These are phyloP conservation scores for Hippophae gyantsensis DNA, from an alignment of 306 rosid genomes.

Conservation along the genomic window DNA sequence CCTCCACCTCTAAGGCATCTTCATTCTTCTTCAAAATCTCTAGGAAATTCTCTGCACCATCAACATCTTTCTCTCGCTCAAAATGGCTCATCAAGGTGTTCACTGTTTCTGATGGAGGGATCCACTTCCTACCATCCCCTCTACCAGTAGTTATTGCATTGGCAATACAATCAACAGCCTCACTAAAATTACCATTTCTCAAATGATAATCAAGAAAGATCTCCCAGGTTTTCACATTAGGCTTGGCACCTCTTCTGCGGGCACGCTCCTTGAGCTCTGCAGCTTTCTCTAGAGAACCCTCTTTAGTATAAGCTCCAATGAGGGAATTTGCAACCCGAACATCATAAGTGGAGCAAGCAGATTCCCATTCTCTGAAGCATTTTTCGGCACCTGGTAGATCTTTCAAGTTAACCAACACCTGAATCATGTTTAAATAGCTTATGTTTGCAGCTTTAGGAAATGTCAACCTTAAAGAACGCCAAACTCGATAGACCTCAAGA, in stretches of 20 bases:
- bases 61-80: conserved; percentile 72
- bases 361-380: conserved; percentile 73
- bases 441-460: conserved; percentile 67
- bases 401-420: conserved; percentile 55
- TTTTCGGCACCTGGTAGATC: conserved; percentile 92
- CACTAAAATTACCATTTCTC: conserved; percentile 39
- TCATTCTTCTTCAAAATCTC: conserved; percentile 53
- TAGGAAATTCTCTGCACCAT: conserved; percentile 67
- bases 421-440: conserved; percentile 85
- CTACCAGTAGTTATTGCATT: conserved; percentile 56
- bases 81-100: conserved; percentile 47
- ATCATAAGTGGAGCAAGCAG: conserved; percentile 51
- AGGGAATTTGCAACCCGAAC: conserved; percentile 71
- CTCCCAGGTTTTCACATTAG: conserved; percentile 79
- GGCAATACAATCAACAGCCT: conserved; percentile 51
- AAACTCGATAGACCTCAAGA: conserved; percentile 59
- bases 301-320: conserved; percentile 48
- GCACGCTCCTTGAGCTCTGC: conserved; percentile 55
- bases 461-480: conserved; percentile 89
- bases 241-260: conserved; percentile 58
- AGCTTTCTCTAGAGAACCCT: conserved; percentile 62
- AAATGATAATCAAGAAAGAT: conserved; percentile 56
- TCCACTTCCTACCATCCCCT: conserved; percentile 67
- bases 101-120: conserved; percentile 39
- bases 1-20: conserved; percentile 40